phyloP scores from a whole-genome alignment of 148 eudicot species.

The Oxyria digyna region DNA sequence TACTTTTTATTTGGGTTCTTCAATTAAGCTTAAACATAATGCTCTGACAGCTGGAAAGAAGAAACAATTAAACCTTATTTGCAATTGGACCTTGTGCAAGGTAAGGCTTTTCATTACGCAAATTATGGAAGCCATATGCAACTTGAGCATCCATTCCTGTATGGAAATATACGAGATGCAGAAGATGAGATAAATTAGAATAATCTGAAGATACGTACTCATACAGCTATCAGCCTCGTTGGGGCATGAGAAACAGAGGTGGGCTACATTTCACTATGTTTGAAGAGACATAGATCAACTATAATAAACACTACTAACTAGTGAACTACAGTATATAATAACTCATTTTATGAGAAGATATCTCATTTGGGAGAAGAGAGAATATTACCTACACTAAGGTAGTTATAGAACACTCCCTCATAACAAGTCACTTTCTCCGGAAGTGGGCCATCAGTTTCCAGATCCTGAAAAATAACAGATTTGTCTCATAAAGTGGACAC shows the following conservation, averaged over 20 bases:
- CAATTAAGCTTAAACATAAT: background rate
- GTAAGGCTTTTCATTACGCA: constrained; percentile 84
- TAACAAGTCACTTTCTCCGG: constrained; percentile 46
- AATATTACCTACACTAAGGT: constrained; percentile 50
- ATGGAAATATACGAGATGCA: background rate
- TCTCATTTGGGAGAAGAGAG: constrained; percentile 5
- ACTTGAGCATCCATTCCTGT: constrained; percentile 97
- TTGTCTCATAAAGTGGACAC: background rate
- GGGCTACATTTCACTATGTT: background rate
- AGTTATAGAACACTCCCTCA: constrained; percentile 62
- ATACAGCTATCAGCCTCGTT: background rate
- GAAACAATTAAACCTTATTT: constrained; percentile 49
- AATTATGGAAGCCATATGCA: constrained; percentile 80
- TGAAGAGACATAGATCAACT: background rate
- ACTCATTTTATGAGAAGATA: background rate
- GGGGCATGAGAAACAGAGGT: too few species aligned
- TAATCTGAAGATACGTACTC: background rate
- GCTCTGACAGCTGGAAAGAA: background rate
- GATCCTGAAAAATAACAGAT: constrained; percentile 24
- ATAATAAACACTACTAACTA: background rate
- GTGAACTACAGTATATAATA: background rate
- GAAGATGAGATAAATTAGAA: background rate
- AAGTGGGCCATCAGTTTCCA: constrained; percentile 25
- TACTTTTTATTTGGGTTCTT: background rate
- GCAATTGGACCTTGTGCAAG: constrained; percentile 90